These are phyloP conservation scores for Sporothrix luriei DNA, from an alignment of 2,329 filamentous ascomycete species.

Conservation along the genomic window DNA sequence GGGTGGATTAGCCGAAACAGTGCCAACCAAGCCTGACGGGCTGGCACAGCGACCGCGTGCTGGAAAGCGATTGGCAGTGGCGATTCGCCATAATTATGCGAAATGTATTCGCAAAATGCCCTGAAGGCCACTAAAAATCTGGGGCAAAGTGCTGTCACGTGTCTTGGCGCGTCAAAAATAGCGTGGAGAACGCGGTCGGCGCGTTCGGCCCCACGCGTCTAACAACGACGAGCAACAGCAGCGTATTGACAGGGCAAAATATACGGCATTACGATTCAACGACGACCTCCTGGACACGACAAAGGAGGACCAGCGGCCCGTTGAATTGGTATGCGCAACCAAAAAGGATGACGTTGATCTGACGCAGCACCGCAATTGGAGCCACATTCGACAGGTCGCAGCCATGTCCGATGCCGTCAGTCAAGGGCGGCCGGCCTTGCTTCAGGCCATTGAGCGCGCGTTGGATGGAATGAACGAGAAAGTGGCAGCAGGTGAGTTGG, in stretches of 20 bases:
- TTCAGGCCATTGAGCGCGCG: constrained; percentile 47
- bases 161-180: constrained; percentile 11
- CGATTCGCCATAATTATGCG: constrained; percentile 5
- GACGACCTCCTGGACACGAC: background rate
- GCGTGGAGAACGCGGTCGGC: constrained; percentile 1
- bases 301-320: background rate
- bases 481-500: constrained; percentile 33
- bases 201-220: constrained; percentile 18
- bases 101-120: background rate
- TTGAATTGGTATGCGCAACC: background rate
- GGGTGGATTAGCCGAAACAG: constrained; percentile 7
- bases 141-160: constrained; percentile 15
- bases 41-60: background rate
- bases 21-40: background rate
- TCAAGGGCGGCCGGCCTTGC: constrained; percentile 41
- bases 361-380: background rate
- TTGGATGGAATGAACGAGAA: constrained; percentile 46
- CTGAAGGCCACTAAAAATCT: background rate
- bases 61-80: background rate
- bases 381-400: background rate
- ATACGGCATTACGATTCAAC: constrained; percentile 4
- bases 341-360: background rate
- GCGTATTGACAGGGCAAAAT: background rate
- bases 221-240: too few relatives aligned
- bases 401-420: constrained; percentile 1